Conservation (phyloP, 2,329 filamentous ascomycete species). For the Exophiala aquamarina region DNA sequence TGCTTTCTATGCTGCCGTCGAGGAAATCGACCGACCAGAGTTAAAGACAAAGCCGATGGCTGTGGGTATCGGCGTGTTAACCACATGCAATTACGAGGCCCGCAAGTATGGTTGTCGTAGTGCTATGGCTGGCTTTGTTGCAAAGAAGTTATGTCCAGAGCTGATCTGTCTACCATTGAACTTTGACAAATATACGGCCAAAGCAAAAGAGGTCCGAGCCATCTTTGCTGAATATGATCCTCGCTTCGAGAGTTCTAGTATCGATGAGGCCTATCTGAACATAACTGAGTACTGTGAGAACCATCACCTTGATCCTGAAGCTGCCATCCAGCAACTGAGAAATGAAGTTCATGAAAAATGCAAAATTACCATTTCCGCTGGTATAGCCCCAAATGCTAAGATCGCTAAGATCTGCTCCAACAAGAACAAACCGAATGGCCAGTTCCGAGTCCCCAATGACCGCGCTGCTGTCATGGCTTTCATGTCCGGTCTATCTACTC, state of each 20-base stretch:
- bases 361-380: conserved; percentile 86
- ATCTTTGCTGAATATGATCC: conserved; percentile 86
- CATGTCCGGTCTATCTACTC: conserved; percentile 77
- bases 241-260: conserved; percentile 87
- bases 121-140: conserved; percentile 95
- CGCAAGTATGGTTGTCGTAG: conserved; percentile 87
- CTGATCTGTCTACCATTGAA: conserved; percentile 80
- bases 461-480: conserved; percentile 76
- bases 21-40: conserved; percentile 80
- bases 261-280: conserved; percentile 95
- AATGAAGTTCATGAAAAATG: conserved; percentile 72
- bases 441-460: conserved; percentile 74
- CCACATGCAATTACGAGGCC: conserved; percentile 83
- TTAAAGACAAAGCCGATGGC: conserved; percentile 85
- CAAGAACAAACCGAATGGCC: conserved; percentile 93
- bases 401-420: conserved; percentile 96
- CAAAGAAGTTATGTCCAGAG: conserved; percentile 87
- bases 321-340: conserved; percentile 75
- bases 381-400: conserved; percentile 89
- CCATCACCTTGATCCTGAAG: conserved; percentile 67
- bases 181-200: conserved; percentile 86
- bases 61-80: conserved; percentile 73
- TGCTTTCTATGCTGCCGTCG: conserved; percentile 94
- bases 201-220: conserved; percentile 81
- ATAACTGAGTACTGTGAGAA: conserved; percentile 80